Base-by-base conservation (phyloP, 2,329 filamentous ascomycete genomes). In the Pyrenophora teres region DNA sequence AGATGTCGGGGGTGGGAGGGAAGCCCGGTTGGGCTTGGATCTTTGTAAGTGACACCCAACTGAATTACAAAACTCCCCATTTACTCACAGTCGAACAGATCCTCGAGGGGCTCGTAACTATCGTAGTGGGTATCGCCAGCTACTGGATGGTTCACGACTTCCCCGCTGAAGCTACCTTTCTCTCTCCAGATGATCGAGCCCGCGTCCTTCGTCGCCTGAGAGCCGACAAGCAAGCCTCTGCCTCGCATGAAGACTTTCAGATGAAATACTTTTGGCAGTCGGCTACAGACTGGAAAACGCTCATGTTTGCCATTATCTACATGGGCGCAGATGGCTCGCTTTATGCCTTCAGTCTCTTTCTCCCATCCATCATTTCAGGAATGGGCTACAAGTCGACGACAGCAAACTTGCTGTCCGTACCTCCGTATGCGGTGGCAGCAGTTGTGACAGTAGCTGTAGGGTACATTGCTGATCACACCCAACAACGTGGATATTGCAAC, bases 251-350 rank as follows among this genome's bases (percentile, higher is more conserved):
- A 69, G 79, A 86, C 9, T 94, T 92, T 76, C 84, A 87, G 60
- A 85, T 84, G 77, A 75, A 77, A 3, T 92, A 90, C 69, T 81
- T 94, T 53, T 90, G 84, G 82, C 81, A 83, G 10, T 86, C 85
- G 6, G 62, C 93, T 15, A 87, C 82, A 51, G 91, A 96, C 68
- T 95, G 89, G 87, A 95, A 96, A 78, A 95, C 88, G 16, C 94
- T 86, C 74, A 77, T 82, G 1, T 87, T 84, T 10, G 88, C 89
- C 71, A 73, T 89, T 38, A 86, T 93, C 52, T 94, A 92, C 70
- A 90, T 91, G 85, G 90, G 89, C 1, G 65, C 63, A 33, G 83
- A 89, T 58, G 87, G 87, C 67, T 81, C 88, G 0, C 77, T 92
- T 4, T 92, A 92, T 68, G 85, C 86, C 3, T 91, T 92, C 74